Evolutionary conservation across 1,284 basidiomycete genomes (phyloP).

Genomic region (Earliella scabrosa): DNA sequence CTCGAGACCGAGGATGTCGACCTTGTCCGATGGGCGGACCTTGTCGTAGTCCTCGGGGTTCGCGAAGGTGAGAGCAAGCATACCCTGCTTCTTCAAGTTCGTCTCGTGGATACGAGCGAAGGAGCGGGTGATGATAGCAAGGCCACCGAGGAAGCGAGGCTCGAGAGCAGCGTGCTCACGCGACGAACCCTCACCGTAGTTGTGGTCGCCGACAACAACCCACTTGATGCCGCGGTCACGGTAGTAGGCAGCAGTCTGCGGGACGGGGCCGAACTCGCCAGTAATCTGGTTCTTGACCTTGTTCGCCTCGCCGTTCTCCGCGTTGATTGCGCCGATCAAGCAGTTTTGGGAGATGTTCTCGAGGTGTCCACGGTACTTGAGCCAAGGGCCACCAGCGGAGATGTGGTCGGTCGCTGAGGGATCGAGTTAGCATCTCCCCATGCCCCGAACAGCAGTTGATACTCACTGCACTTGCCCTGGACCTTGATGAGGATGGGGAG

Average conservation of each 20-base stretch:
- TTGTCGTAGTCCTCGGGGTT: slow-evolving; percentile 93
- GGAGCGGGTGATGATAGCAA: slow-evolving; percentile 93
- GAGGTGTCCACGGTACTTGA: slow-evolving; percentile 99
- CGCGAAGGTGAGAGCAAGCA: slow-evolving; percentile 90
- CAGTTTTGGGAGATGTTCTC: slow-evolving; percentile 99
- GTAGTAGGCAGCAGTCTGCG: slow-evolving; percentile 86
- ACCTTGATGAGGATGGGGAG: slow-evolving; percentile 98
- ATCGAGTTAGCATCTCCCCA: neutral
- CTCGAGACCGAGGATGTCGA: slow-evolving; percentile 85
- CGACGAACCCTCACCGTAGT: slow-evolving; percentile 98
- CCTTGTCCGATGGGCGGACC: slow-evolving; percentile 80
- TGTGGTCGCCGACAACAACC: slow-evolving; percentile 94
- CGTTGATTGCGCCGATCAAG: slow-evolving; percentile 96
- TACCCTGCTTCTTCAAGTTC: slow-evolving; percentile 98
- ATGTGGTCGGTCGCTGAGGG: slow-evolving; percentile 80
- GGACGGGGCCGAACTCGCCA: slow-evolving; percentile 87
- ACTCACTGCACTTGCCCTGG: slow-evolving; percentile 95
- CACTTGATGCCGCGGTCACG: slow-evolving; percentile 91
- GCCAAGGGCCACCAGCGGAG: slow-evolving; percentile 97
- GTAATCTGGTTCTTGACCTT: slow-evolving; percentile 92
- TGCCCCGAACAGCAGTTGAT: slow-evolving; percentile 3
- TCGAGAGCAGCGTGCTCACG: slow-evolving; percentile 98
- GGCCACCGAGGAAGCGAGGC: slow-evolving; percentile 95
- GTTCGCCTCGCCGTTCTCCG: slow-evolving; percentile 96
- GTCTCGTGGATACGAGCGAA: slow-evolving; percentile 99